Percentiles rank a stretch among this genome's conserved stretches.
Conservation (phyloP, 495 filamentous ascomycete genomes). For the Neurospora sp. region DNA sequence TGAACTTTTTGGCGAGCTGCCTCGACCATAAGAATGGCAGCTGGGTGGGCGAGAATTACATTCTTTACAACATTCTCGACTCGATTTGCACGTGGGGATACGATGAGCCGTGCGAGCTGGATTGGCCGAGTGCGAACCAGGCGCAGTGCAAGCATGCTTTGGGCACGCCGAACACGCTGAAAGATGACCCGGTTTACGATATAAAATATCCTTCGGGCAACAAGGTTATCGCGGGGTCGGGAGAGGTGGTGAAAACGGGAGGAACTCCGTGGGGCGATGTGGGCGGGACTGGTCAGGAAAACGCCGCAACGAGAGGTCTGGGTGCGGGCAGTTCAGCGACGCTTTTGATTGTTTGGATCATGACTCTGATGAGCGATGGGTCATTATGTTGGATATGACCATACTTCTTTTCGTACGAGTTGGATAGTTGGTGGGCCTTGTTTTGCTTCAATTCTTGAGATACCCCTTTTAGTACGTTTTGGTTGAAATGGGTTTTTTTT, state of each 20-base stretch:
- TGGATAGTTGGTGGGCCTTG: background rate
- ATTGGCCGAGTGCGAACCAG: slow-evolving; percentile 39
- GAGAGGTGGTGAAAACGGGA: slow-evolving; percentile 19
- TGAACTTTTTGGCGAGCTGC: slow-evolving; percentile 38
- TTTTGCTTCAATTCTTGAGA: background rate
- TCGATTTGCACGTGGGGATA: slow-evolving; percentile 33
- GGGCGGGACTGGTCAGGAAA: background rate
- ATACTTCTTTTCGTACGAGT: background rate
- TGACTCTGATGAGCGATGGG: background rate
- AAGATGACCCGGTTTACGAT: slow-evolving; percentile 33
- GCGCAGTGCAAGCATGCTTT: slow-evolving; percentile 27
- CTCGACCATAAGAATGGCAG: slow-evolving; percentile 23
- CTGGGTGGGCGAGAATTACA: slow-evolving; percentile 33
- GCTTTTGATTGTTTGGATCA: background rate
- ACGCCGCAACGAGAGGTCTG: background rate
- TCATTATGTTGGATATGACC: background rate
- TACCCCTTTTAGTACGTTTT: background rate
- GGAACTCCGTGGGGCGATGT: background rate
- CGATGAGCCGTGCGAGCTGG: slow-evolving; percentile 33
- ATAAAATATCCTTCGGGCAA: slow-evolving; percentile 34
- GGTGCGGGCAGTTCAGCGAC: background rate
- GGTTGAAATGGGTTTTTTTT: background rate
- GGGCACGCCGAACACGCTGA: slow-evolving; percentile 26
- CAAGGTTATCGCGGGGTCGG: slow-evolving; percentile 27
- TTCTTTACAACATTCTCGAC: slow-evolving; percentile 36